Evolutionary conservation across 2,329 filamentous ascomycete species (phyloP), one percentile per base, ranked within the genome.

Genomic region (Xylaria sp.): DNA sequence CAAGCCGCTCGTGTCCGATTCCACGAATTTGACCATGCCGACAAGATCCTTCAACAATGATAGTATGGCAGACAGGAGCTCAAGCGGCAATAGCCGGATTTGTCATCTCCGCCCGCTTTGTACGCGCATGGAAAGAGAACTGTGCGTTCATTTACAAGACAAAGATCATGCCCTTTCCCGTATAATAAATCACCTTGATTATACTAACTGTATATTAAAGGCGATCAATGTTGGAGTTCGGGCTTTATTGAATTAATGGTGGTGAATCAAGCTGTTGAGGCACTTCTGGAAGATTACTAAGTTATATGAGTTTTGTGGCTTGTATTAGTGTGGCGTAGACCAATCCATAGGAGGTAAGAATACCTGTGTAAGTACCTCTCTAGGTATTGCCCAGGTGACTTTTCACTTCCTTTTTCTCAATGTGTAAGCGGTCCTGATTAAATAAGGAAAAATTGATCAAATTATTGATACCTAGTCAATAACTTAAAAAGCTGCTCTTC

Each of bases 21-120:
- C 86, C 66, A 90, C 84, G 76, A 89, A 90, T 74, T 85, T 88
- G 77, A 89, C 86, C 77, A 80, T 80, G 65, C 34, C 58, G 52
- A 37, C 28, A 15, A 20, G 32, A 8, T 25, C 34, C 34, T 58
- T 32, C 20, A n/a, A 18, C 13, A 25, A 34, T 12, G 23, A 57
- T 37, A 48, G 37, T 25, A 37, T 46, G 15, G 46, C 39, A n/a
- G 23, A 4, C 18, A 32, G 34, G 25, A 56, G 15, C 1, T 25
- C 2, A 72, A 60, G 70, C 65, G 65, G 65, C 28, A 15, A 3
- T 65, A 15, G 25, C 70, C 66, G 34, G 25, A 67, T 72, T 50
- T n/a, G 72, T 63, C 57, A 69, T 58, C 68, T 73, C 70, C 72
- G 72, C 50, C 37, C 51, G n/a, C 52, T 66, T 44, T 46, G 15